Base-by-base conservation (phyloP, 2,329 filamentous ascomycete species). In the Juglanconis sp. region DNA sequence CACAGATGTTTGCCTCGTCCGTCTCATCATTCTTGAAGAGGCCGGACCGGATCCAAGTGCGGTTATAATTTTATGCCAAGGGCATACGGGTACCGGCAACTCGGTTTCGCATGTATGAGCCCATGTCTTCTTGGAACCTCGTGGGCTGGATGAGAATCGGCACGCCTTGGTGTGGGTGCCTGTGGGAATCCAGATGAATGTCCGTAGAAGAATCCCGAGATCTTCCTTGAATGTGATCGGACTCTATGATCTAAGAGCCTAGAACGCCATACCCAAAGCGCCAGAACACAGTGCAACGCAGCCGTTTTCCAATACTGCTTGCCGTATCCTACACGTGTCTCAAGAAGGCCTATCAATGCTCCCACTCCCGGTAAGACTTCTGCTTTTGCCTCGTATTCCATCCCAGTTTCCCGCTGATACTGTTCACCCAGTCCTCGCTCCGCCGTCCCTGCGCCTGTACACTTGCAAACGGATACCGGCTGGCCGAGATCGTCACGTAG, bases 401-500 rank as follows among this genome's bases (percentile, higher is more conserved):
- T 36, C 90, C 89, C 68, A 94, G 73, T 72, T 92, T 93, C 47
- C 87, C 82, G 64, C 86, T 88, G 60, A 94, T 92, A 67, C 88
- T 91, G 62, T 92, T 91, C 32, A 93, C 85, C 90, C 90, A 93
- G 71, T 92, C 90, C 75, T 92, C 89, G 67, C 85, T 87, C 61
- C 86, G 79, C 36, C 87, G 75, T 2, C 89, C 88, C 59, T 87
- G 81, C 0, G 87, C 84, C 74, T 92, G 82, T 10, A 94, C 90
- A 59, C 84, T 87, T 0, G 91, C 90, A 73, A 94, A 95, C 0
- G 91, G 91, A 69, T 89, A 94, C 46, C 91, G 77, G 65, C 87
- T 91, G 2, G 91, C 91, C 66, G 88, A 91, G 63, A 95, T 89
- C 1, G 90, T 94, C 5, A 94, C 90, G 71, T 95, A 95, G 74